These are phyloP conservation scores for Penicillium sp. DNA, from an alignment of 2,329 filamentous ascomycete genomes.

Conservation along the genomic window DNA sequence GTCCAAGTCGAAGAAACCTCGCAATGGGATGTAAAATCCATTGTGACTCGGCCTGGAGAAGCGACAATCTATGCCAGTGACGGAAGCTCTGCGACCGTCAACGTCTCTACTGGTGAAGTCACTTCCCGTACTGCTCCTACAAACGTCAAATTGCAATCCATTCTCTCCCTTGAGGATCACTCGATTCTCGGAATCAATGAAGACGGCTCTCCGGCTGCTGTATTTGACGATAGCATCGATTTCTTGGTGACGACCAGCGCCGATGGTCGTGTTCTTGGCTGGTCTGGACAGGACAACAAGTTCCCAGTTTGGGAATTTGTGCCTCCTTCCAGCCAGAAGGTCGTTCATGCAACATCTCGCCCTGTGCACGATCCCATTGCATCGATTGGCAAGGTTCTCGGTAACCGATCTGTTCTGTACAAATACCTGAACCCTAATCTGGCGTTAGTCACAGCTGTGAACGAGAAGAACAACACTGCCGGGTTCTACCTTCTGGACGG, in stretches of 20 bases:
- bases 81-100: slow-evolving; percentile 61
- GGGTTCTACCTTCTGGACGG: slow-evolving; percentile 82
- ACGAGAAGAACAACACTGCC: slow-evolving; percentile 56
- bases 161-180: slow-evolving; percentile 31
- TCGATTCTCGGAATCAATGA: slow-evolving; percentile 36
- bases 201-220: slow-evolving; percentile 35
- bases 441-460: slow-evolving; percentile 69
- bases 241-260: slow-evolving; percentile 44
- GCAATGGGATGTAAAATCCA: slow-evolving; percentile 67
- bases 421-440: slow-evolving; percentile 94
- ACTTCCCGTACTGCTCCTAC: slow-evolving; percentile 31
- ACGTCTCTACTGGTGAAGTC: slow-evolving; percentile 46
- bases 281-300: slow-evolving; percentile 39
- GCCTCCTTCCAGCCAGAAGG: slow-evolving; percentile 64
- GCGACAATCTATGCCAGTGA: slow-evolving; percentile 61
- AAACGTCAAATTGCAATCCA: slow-evolving; percentile 28
- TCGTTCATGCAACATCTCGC: slow-evolving; percentile 67
- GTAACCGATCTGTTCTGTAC: slow-evolving; percentile 90
- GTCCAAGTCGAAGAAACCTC: slow-evolving; percentile 62
- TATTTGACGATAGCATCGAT: slow-evolving; percentile 30
- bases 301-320: slow-evolving; percentile 70
- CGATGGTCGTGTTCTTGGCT: slow-evolving; percentile 46
- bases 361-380: slow-evolving; percentile 82
- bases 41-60: slow-evolving; percentile 62
- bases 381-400: slow-evolving; percentile 91